A percentile compares a stretch with the other conserved stretches of the same genome.
These are phyloP conservation scores for Acanthamoeba triangularis DNA, from an alignment of 208 protist species.

Conservation along the genomic window DNA sequence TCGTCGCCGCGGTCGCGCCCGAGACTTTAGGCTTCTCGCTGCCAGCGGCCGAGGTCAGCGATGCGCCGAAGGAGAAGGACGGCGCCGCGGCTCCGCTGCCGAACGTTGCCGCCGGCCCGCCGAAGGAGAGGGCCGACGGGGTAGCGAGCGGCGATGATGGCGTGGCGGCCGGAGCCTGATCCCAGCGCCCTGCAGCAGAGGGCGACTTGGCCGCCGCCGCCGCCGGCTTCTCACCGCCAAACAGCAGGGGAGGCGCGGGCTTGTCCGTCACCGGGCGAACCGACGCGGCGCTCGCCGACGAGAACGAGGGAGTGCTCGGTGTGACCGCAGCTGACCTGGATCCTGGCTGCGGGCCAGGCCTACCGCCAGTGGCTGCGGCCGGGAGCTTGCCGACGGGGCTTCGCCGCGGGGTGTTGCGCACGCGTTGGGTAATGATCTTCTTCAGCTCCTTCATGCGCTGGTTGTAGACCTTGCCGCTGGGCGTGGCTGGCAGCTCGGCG, in stretches of 20 bases:
- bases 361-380: neutral
- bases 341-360: neutral
- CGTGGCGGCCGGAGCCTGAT: no score
- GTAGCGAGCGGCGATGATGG: neutral
- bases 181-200: neutral
- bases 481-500: neutral
- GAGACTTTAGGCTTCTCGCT: neutral
- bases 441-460: slow-evolving; percentile 53
- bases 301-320: neutral
- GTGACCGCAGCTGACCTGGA: neutral
- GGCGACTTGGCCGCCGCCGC: neutral
- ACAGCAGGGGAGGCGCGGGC: neutral
- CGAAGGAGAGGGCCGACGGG: neutral
- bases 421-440: slow-evolving; percentile 30
- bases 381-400: neutral
- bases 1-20: neutral
- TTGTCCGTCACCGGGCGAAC: neutral
- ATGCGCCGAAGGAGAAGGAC: neutral
- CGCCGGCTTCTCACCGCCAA: neutral
- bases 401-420: slow-evolving; percentile 17
- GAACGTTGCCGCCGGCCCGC: neutral
- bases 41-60: neutral
- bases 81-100: neutral
- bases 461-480: slow-evolving; percentile 27
- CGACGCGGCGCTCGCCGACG: neutral